phyloP scores from a whole-genome alignment of 1,284 basidiomycete species.

The Polyporus tsugae region DNA sequence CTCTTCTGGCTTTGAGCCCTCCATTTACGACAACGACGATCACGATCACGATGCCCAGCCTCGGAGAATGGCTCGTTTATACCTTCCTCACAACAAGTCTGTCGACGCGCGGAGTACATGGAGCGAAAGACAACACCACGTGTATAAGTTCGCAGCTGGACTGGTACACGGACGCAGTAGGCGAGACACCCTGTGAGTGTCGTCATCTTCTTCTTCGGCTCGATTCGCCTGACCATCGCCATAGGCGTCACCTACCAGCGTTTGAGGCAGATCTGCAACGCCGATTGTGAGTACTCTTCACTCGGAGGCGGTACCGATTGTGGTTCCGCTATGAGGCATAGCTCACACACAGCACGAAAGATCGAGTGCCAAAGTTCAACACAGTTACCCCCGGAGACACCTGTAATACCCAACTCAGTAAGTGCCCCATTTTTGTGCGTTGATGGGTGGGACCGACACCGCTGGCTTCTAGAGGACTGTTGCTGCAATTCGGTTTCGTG shows the following conservation, averaged over 20 bases:
- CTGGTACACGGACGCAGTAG: slow-evolving; percentile 28
- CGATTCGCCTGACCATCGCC: background rate
- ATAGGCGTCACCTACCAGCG: slow-evolving; percentile 32
- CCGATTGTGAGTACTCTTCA: slow-evolving; percentile 26
- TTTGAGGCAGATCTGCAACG: slow-evolving; percentile 32
- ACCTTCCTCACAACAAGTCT: background rate
- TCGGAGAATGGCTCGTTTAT: background rate
- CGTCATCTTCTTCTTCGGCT: background rate
- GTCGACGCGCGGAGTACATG: background rate
- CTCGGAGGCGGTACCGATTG: background rate
- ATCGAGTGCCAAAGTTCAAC: slow-evolving; percentile 24
- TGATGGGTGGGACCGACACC: background rate
- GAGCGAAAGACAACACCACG: slow-evolving; percentile 14
- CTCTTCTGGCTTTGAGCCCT: background rate
- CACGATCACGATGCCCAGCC: background rate
- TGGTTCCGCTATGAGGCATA: background rate
- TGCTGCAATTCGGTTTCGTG: slow-evolving; percentile 34
- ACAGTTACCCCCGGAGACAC: slow-evolving; percentile 27
- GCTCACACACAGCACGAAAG: slow-evolving; percentile 7
- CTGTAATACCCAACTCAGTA: slow-evolving; percentile 32
- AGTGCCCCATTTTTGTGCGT: background rate
- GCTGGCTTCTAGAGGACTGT: slow-evolving; percentile 21
- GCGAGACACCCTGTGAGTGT: slow-evolving; percentile 29
- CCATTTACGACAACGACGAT: background rate
- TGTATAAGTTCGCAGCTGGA: slow-evolving; percentile 23